These are phyloP conservation scores for Hyphopichia fennica DNA, from an alignment of 1,139 yeast species.

Conservation along the genomic window DNA sequence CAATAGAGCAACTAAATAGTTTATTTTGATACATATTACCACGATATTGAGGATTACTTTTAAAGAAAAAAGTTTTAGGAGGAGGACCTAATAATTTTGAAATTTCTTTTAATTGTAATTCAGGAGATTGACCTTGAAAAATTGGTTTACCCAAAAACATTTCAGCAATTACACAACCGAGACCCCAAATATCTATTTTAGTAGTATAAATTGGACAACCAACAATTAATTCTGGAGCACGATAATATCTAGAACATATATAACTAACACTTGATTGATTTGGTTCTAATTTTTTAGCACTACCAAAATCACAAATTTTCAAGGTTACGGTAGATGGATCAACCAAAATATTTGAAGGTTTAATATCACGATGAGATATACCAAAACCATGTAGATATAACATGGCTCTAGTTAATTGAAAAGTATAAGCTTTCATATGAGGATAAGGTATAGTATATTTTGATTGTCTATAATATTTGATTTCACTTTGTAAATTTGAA, in stretches of 20 bases:
- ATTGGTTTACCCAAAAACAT: conserved; percentile 81
- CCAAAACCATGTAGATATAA: conserved; percentile 77
- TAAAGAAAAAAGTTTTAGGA: conserved; percentile 69
- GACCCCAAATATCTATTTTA: conserved; percentile 82
- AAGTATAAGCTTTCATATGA: conserved; percentile 76
- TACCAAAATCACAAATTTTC: conserved; percentile 81
- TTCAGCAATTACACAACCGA: conserved; percentile 84
- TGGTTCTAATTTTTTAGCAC: conserved; percentile 74
- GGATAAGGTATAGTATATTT: conserved; percentile 68
- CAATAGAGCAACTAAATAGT: conserved; percentile 60
- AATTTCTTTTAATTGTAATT: conserved; percentile 73
- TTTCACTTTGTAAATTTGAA: conserved; percentile 73
- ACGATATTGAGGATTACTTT: conserved; percentile 69
- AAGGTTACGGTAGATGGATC: conserved; percentile 66
- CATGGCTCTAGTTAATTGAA: conserved; percentile 81
- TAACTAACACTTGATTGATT: conserved; percentile 76
- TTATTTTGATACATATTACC: conserved; percentile 75
- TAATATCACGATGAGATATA: conserved; percentile 78
- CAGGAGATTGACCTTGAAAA: conserved; percentile 77
- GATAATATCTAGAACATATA: conserved; percentile 76
- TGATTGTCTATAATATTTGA: conserved; percentile 64
- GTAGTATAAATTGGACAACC: conserved; percentile 77
- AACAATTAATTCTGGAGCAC: conserved; percentile 81
- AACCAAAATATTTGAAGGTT: conserved; percentile 75
- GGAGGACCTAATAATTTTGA: conserved; percentile 78